Percentiles rank a stretch among this genome's conserved stretches.
Evolutionary conservation across 2,329 filamentous ascomycete species (phyloP).

Genomic region (Aureobasidium pullulans): DNA sequence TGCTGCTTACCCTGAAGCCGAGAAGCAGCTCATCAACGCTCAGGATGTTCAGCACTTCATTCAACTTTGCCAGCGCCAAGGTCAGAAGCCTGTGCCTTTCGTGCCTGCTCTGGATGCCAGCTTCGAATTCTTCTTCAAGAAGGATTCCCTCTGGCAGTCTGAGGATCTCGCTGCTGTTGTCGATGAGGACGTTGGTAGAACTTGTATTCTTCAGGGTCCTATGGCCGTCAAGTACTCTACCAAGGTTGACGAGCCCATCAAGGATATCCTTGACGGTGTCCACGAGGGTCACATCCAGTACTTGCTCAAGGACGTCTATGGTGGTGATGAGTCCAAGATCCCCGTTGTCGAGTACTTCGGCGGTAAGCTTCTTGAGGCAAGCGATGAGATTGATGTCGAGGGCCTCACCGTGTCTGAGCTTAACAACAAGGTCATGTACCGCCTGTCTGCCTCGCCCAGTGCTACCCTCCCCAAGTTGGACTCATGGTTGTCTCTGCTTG

Average conservation of each 20-base stretch:
- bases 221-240: slow-evolving; percentile 87
- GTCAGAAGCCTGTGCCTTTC: slow-evolving; percentile 95
- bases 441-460: slow-evolving; percentile 67
- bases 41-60: slow-evolving; percentile 98
- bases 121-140: slow-evolving; percentile 99
- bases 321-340: slow-evolving; percentile 62
- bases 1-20: slow-evolving; percentile 74
- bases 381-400: slow-evolving; percentile 70
- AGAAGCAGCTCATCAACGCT: slow-evolving; percentile 89
- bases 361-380: slow-evolving; percentile 68
- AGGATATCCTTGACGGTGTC: slow-evolving; percentile 87
- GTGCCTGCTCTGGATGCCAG: slow-evolving; percentile 93
- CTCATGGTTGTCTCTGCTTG: slow-evolving; percentile 80
- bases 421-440: slow-evolving; percentile 71
- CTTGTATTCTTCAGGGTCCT: slow-evolving; percentile 92
- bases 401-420: slow-evolving; percentile 79
- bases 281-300: slow-evolving; percentile 79
- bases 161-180: slow-evolving; percentile 95
- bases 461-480: slow-evolving; percentile 70
- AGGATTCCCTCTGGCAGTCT: slow-evolving; percentile 98
- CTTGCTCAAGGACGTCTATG: slow-evolving; percentile 74
- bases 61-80: slow-evolving; percentile 79
- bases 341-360: slow-evolving; percentile 93
- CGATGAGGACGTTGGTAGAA: slow-evolving; percentile 89
- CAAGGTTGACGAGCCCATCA: slow-evolving; percentile 83